These are phyloP conservation scores for Bidens hawaiensis DNA, from an alignment of 140 eudicot species.

Conservation along the genomic window DNA sequence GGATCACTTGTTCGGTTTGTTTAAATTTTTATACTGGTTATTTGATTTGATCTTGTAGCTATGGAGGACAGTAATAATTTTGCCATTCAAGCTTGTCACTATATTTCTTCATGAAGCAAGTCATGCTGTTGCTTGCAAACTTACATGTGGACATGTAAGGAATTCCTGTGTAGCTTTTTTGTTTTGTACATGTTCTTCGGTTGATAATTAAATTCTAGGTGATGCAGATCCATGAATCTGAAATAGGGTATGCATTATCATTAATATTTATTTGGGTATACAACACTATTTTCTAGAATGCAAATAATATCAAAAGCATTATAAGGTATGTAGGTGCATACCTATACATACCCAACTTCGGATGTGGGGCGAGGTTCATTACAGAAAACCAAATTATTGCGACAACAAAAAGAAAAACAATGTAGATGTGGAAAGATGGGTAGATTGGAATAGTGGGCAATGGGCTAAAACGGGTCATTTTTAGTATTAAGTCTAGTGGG, in stretches of 20 bases:
- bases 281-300: not conserved
- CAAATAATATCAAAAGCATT: not conserved
- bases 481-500: not conserved
- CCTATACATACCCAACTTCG: too few species aligned
- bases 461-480: not conserved
- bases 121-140: constrained; percentile 76
- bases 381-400: not conserved
- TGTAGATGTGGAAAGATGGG: not conserved
- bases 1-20: too few species aligned
- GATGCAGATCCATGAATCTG: not conserved
- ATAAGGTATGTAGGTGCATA: not conserved
- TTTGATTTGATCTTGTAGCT: constrained; percentile 41
- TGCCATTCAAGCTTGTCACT: constrained; percentile 74
- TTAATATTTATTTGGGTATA: not conserved
- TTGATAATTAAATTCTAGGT: not conserved
- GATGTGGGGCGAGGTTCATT: too few species aligned
- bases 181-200: not conserved
- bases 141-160: constrained; percentile 72
- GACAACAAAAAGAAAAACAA: too few species aligned
- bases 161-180: not conserved
- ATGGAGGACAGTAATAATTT: constrained; percentile 58
- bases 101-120: constrained; percentile 79
- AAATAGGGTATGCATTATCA: not conserved
- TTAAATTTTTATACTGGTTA: not conserved
- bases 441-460: not conserved